Evolutionary conservation across 495 filamentous ascomycete genomes (phyloP), one percentile per base, ranked within the genome.

Genomic region (Penicillium simplicissimum): DNA sequence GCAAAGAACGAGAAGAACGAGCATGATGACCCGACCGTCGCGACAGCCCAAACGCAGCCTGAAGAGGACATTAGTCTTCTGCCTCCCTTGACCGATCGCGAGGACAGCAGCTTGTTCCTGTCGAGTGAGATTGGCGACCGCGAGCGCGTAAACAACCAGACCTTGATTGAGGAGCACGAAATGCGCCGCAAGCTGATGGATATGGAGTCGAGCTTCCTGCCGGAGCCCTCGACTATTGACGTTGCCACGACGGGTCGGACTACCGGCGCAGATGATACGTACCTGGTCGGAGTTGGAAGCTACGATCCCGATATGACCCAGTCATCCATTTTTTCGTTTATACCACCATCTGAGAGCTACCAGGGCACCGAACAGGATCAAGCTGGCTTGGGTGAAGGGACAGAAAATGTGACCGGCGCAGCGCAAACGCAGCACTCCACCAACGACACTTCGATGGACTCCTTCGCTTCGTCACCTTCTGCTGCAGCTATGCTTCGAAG

Each of bases 181-280:
- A 89, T 90, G 85, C 79, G 82, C 54, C 79, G 79, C 57, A 88
- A 90, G 70, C 70, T 96, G 59, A 88, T 90, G 78, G 92, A 96
- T 68, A 85, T 95, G 60, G 93, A 97, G 71, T 96, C 92, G 8
- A 96, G 90, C 68, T 96, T 96, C 64, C 55, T 93, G 40, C 82
- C 81, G 0, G 80, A 82, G 31, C 70, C 80, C 3, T 84, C 82
- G 1, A 79, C 78, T 1, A 77, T 81, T 31, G 74, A 80, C 37
- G 66, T 78, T 52, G 71, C 72, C 37, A 53, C 66, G 25, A 51
- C 61, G 13, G 68, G 71, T 33, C 65, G 52, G 0, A 63, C 60
- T 14, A 49, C 62, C 11, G 77, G 78, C 33, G 71, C 64, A 11
- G 77, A 80, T 42, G 77, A 80, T 68, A 80, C 79, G 4, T 81